These are phyloP conservation scores for Ceratocystis colombiana DNA, from an alignment of 2,329 filamentous ascomycete species.

Conservation along the genomic window DNA sequence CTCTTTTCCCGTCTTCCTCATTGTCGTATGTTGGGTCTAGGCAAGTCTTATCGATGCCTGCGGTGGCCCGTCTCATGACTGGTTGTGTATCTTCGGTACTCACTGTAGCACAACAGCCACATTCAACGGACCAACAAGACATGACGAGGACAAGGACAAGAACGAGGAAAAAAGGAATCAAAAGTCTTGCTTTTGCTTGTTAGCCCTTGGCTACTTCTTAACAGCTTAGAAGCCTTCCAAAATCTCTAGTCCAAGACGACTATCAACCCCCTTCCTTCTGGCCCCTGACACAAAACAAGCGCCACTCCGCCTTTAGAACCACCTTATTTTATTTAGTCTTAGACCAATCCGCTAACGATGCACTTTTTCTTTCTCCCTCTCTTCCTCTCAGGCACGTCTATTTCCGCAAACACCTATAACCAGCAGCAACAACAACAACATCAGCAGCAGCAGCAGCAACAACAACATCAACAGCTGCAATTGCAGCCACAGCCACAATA, in stretches of 20 bases:
- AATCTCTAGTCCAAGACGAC: neutral
- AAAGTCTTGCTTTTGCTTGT: neutral
- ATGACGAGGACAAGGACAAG: neutral
- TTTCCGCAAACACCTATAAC: constrained; percentile 26
- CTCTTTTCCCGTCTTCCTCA: neutral
- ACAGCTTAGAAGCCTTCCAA: neutral
- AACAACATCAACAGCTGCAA: constrained; percentile 8
- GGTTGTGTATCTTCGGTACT: neutral
- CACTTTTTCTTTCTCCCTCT: constrained; percentile 10
- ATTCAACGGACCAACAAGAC: neutral
- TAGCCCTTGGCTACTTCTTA: neutral
- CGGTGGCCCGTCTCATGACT: neutral
- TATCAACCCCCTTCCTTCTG: neutral
- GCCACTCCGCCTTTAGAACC: neutral
- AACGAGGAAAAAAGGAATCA: neutral
- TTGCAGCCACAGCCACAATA: neutral
- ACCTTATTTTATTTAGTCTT: neutral
- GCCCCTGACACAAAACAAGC: constrained; percentile 11
- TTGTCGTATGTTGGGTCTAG: neutral
- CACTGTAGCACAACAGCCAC: constrained; percentile 1
- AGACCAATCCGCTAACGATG: constrained; percentile 5
- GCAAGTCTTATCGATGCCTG: neutral
- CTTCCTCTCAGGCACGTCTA: constrained; percentile 15
- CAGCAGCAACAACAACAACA: constrained; percentile 22
- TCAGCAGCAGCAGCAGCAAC: constrained; percentile 21